Base-by-base conservation (phyloP, 2,329 filamentous ascomycete species). In the Arthroderma sp. region DNA sequence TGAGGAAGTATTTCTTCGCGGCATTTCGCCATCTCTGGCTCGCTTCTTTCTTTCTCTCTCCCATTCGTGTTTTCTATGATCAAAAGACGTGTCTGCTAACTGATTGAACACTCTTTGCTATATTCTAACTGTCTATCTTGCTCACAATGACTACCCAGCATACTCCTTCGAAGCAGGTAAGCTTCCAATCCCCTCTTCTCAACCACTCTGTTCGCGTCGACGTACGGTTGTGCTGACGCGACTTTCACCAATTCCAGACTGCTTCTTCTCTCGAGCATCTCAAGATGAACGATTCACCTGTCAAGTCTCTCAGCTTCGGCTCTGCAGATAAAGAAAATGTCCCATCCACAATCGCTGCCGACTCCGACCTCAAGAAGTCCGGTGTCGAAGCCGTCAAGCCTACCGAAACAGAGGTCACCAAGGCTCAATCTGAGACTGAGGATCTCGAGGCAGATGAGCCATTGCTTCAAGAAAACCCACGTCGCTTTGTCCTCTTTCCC, bases 401-500 rank as follows among this genome's bases (percentile, higher is more conserved):
- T 49, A 56, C 64, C 15, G 42, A 39, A 4, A 31, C 44, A 52
- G 63, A 67, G 48, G 57, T 40, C 34, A 31, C 49, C 8, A 52
- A 63, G 33, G 49, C 57, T 29, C 65, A 72, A 42, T 55, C 74
- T 36, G 67, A 67, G 22, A 71, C 80, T 61, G 82, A 82, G 68
- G 55, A 75, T 29, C 74, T 83, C 42, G 85, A 94, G 67, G 75
- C 75, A 47, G 77, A 87, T 47, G 91, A 98, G 75, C 91, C 91
- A 47, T 74, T 98, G 43, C 79, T 98, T 5, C 83, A 87, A 64
- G 91, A 96, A 71, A 98, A 98, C 71, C 83, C 87, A 50, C 79
- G 94, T 56, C 85, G 91, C 58, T 98, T 98, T 61, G 91, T 98
- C 48, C 77, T 98, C 50, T 98, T 98, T 71, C 91, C 91, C 54